Percentiles rank a stretch among this genome's conserved stretches.
These are phyloP conservation scores for Trypanosoma vivax DNA, from an alignment of 208 protist species.

Conservation along the genomic window DNA sequence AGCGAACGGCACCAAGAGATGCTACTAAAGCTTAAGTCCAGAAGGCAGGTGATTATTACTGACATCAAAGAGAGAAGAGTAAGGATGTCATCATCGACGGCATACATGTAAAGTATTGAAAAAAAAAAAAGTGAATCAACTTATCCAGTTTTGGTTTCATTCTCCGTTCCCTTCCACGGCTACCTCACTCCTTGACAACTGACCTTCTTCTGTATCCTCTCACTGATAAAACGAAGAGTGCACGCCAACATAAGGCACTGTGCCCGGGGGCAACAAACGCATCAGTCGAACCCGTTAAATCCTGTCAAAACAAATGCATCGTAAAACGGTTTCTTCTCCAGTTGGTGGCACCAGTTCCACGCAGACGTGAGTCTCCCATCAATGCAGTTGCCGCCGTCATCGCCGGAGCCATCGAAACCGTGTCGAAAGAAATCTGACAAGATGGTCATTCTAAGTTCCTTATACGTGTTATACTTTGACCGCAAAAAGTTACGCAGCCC, in stretches of 20 bases:
- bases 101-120: too few relatives aligned
- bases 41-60: too few relatives aligned
- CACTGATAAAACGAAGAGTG: too few relatives aligned
- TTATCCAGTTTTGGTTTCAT: too few relatives aligned
- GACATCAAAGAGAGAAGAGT: too few relatives aligned
- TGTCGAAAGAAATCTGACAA: conserved; percentile 94
- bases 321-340: conserved; percentile 96
- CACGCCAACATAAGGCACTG: background rate
- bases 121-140: too few relatives aligned
- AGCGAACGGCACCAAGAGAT: too few relatives aligned
- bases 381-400: conserved; percentile 94
- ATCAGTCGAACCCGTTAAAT: conserved; percentile 94
- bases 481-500: conserved; percentile 70
- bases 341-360: conserved; percentile 96
- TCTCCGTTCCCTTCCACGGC: too few relatives aligned
- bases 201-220: too few relatives aligned
- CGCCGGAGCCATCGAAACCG: conserved; percentile 91
- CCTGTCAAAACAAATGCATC: conserved; percentile 93
- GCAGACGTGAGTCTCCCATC: conserved; percentile 96
- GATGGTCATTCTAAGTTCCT: conserved; percentile 72
- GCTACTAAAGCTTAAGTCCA: too few relatives aligned
- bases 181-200: too few relatives aligned
- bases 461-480: conserved; percentile 65
- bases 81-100: too few relatives aligned
- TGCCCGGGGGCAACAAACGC: background rate